Percentiles rank a stretch among this genome's conserved stretches.
Evolutionary conservation across 805 yeast genomes (phyloP).

Genomic region (Kodamaea laetipori): DNA sequence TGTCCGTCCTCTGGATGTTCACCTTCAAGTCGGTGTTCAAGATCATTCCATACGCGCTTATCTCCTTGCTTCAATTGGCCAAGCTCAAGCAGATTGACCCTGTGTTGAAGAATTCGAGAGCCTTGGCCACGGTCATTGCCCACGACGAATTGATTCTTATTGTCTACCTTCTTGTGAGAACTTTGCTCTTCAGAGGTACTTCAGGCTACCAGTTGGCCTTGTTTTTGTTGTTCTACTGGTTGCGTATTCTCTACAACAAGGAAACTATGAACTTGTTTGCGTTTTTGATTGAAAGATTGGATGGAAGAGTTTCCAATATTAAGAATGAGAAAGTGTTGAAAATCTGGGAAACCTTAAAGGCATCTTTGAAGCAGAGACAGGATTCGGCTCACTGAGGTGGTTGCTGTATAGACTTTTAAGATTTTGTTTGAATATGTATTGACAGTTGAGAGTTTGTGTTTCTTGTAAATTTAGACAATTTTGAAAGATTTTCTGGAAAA

Average conservation of each 20-base stretch:
- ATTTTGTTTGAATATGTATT: too few relatives aligned
- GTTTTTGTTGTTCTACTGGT: conserved; percentile 66
- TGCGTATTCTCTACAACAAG: conserved; percentile 60
- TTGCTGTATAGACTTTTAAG: neutral
- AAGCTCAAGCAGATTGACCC: conserved; percentile 40
- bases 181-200: conserved; percentile 62
- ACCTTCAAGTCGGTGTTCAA: conserved; percentile 68
- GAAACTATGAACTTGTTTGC: conserved; percentile 48
- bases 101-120: conserved; percentile 38
- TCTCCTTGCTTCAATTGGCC: conserved; percentile 61
- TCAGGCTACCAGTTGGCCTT: conserved; percentile 68
- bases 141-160: conserved; percentile 61
- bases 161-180: conserved; percentile 56
- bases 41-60: conserved; percentile 57
- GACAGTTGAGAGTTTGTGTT: too few relatives aligned
- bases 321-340: conserved; percentile 48
- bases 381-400: conserved; percentile 3
- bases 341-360: conserved; percentile 39
- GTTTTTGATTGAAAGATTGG: conserved; percentile 45
- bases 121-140: conserved; percentile 52
- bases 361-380: conserved; percentile 31
- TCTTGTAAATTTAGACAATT: neutral
- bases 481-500: neutral
- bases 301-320: conserved; percentile 40
- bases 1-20: conserved; percentile 61